Evolutionary conservation across 2,329 filamentous ascomycete genomes (phyloP), one percentile per base, ranked within the genome.

Genomic region (Periconia macrospinosa): DNA sequence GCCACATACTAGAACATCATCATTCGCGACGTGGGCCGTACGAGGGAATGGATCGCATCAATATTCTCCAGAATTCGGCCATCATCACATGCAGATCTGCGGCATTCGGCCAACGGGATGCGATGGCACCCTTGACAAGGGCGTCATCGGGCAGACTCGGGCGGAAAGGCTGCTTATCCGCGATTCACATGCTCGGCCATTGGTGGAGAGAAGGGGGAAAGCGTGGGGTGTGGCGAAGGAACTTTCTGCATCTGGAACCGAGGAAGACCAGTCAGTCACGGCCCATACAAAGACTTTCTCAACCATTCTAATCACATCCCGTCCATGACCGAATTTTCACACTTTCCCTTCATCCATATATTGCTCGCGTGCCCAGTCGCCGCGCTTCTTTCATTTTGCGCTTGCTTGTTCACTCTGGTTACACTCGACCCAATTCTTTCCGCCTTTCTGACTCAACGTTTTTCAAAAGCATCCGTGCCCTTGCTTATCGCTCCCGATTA

Each of bases 111-210:
- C 53, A 59, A 56, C 54, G 40, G 30, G 10, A 35, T 30, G 45
- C 30, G 18, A 45, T 43, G 27, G 18, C 47, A 33, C 47, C 41
- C 41, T 53, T 19, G 30, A 18, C 17, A 23, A 27, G 33, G 33
- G 61, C 61, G 61, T 65, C 62, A 65, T 62, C 62, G 61, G 61
- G 45, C 41, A 52, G 53, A 61, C 13, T 58, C 62, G 61, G 62
- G 48, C 37, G 41, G 44, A 54, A 47, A 45, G 20, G 44, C 46
- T 18, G 17, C 41, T 41, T 45, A 41, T 45, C 40, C 52, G 50
- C 49, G 46, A 43, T 48, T 19, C 30, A 13, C n/a, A 45, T 45
- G 40, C 23, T 11, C 45, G 40, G 30, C 57, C 48, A 52, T 63
- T 61, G 60, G 50, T 49, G 49, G 40, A 20, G 45, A 19, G 5